Evolutionary conservation across 495 filamentous ascomycete species (phyloP).

Genomic region (Hamigera avellanea): DNA sequence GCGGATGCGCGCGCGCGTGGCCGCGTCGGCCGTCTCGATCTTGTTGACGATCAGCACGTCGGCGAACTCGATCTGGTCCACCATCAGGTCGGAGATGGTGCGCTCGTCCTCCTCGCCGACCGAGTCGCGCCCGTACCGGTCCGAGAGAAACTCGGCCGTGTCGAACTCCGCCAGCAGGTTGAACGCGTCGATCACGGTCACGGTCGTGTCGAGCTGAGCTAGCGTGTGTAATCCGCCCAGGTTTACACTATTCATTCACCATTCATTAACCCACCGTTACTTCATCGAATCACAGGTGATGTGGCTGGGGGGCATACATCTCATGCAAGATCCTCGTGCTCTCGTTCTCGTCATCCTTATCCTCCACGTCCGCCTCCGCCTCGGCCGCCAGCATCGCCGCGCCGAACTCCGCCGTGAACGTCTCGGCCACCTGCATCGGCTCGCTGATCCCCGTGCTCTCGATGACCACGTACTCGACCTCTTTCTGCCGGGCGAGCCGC

Average conservation of each 20-base stretch:
- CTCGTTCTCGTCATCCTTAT: conserved; percentile 22
- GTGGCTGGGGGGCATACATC: conserved; percentile 14
- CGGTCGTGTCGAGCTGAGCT: conserved; percentile 45
- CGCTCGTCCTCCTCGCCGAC: conserved; percentile 44
- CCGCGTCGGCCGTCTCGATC: conserved; percentile 28
- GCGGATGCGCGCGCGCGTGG: conserved; percentile 25
- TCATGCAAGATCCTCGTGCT: conserved; percentile 24
- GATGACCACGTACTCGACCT: conserved; percentile 46
- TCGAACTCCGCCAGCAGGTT: conserved; percentile 45
- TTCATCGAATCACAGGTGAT: background rate
- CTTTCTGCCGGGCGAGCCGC: conserved; percentile 32
- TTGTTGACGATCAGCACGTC: conserved; percentile 50
- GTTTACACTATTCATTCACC: conserved; percentile 31
- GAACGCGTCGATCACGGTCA: conserved; percentile 48
- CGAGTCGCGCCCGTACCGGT: conserved; percentile 29
- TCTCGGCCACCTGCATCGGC: conserved; percentile 52
- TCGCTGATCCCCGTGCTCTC: conserved; percentile 52
- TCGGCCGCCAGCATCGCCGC: conserved; percentile 28
- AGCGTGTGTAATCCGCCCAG: conserved; percentile 40
- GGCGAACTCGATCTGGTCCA: conserved; percentile 53
- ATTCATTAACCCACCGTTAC: too few relatives aligned
- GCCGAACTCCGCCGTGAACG: conserved; percentile 42
- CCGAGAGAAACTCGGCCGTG: conserved; percentile 43
- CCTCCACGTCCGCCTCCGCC: conserved; percentile 13
- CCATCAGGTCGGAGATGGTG: conserved; percentile 48